Evolutionary conservation across 2,329 filamentous ascomycete genomes (phyloP).

Genomic region (Phoma sp.): DNA sequence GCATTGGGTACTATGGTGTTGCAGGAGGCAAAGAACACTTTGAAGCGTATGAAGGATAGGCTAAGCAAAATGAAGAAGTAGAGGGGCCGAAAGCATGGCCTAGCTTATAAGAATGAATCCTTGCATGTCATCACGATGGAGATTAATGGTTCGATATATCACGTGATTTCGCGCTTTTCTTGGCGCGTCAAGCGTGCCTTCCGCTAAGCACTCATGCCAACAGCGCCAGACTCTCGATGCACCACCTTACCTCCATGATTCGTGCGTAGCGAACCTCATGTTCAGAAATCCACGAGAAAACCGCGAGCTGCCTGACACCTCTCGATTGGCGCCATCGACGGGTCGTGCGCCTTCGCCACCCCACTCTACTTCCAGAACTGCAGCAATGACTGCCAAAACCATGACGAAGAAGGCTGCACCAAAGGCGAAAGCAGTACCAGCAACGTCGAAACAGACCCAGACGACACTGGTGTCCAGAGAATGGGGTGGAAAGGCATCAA

Average conservation of each 20-base stretch:
- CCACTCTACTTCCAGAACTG: conserved; percentile 23
- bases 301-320: conserved; percentile 39
- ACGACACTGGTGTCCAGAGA: conserved; percentile 42
- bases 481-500: conserved; percentile 42
- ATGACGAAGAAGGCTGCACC: conserved; percentile 28
- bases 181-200: conserved; percentile 11
- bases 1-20: too few relatives aligned
- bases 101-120: too few relatives aligned
- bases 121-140: neutral
- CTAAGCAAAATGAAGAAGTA: too few relatives aligned
- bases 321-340: conserved; percentile 52
- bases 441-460: conserved; percentile 38
- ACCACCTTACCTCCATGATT: neutral
- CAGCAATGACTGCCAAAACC: conserved; percentile 33
- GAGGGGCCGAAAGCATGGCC: too few relatives aligned
- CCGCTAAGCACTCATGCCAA: neutral
- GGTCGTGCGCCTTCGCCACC: conserved; percentile 62
- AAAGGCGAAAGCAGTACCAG: conserved; percentile 20
- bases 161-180: conserved; percentile 18
- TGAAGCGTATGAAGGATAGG: too few relatives aligned
- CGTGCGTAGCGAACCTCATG: conserved; percentile 46
- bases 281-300: conserved; percentile 63
- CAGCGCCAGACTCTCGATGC: neutral
- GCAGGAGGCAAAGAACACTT: too few relatives aligned
- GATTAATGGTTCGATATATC: neutral